These are phyloP conservation scores for Paraconiothyrium sp. DNA, from an alignment of 2,329 filamentous ascomycete genomes.

Conservation along the genomic window DNA sequence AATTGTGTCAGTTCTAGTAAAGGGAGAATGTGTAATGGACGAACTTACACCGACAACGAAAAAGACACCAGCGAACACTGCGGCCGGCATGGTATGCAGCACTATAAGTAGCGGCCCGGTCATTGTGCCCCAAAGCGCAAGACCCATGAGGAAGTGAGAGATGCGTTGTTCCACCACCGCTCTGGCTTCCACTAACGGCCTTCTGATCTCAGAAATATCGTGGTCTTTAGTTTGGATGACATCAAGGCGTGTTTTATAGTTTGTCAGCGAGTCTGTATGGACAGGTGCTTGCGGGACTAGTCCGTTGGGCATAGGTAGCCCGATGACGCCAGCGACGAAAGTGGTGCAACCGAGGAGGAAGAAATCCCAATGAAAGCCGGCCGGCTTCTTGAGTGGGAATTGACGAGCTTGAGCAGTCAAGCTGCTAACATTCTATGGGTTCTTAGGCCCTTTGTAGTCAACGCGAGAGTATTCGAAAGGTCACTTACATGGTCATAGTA, in stretches of 20 bases:
- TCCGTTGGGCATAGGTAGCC: constrained; percentile 64
- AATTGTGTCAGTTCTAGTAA: constrained; percentile 5
- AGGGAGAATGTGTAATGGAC: not conserved
- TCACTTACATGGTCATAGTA: constrained; percentile 63
- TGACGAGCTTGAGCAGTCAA: constrained; percentile 62
- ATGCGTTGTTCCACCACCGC: constrained; percentile 63
- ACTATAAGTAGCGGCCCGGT: constrained; percentile 62
- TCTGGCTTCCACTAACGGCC: constrained; percentile 55
- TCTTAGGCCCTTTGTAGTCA: not conserved
- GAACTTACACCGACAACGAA: constrained; percentile 61
- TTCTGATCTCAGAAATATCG: constrained; percentile 53
- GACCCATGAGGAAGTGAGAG: constrained; percentile 63
- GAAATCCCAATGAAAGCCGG: constrained; percentile 67
- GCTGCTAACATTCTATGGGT: constrained; percentile 58
- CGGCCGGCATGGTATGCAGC: constrained; percentile 61
- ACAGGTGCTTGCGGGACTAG: constrained; percentile 65
- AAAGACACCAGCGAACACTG: constrained; percentile 63
- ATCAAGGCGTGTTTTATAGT: constrained; percentile 44
- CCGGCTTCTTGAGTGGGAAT: constrained; percentile 64
- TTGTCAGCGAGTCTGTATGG: constrained; percentile 63
- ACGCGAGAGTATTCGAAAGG: not conserved
- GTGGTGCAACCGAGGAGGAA: constrained; percentile 65
- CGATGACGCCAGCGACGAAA: constrained; percentile 61
- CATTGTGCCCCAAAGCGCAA: constrained; percentile 64
- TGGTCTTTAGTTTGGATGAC: constrained; percentile 54